A percentile compares a stretch with the other conserved stretches of the same genome.
Conservation (phyloP, 2,329 filamentous ascomycete species). For the Arthrobotrys entomopaga region DNA sequence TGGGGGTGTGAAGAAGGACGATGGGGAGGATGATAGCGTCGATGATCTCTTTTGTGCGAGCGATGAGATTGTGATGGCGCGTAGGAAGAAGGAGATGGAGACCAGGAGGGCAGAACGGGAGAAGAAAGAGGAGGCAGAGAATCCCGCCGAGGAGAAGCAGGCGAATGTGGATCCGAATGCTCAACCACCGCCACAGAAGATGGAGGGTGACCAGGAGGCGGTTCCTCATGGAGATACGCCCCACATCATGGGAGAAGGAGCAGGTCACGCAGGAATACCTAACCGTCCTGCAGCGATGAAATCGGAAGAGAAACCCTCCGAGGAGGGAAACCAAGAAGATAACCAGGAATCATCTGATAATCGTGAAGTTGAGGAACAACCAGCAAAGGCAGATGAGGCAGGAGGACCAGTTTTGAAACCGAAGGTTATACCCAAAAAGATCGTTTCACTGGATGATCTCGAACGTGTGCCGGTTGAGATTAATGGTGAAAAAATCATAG, state of each 20-base stretch:
- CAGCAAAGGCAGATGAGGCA: background rate
- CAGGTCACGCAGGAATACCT: no score
- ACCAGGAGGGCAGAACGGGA: background rate
- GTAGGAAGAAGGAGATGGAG: constrained; percentile 4
- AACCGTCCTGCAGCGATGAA: background rate
- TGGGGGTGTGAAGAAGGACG: constrained; percentile 37
- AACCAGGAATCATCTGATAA: no score
- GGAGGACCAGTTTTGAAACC: background rate
- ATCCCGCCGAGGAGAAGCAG: constrained; percentile 16
- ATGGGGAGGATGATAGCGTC: constrained; percentile 43
- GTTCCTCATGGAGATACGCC: background rate
- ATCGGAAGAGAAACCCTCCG: background rate
- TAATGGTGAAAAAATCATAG: constrained; percentile 28
- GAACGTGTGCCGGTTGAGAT: constrained; percentile 39
- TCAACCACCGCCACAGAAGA: background rate
- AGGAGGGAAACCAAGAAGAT: no score
- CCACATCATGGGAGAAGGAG: background rate
- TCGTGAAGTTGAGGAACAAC: background rate
- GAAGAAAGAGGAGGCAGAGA: constrained; percentile 21
- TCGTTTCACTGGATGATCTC: constrained; percentile 49
- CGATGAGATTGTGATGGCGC: constrained; percentile 20
- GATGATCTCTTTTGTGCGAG: constrained; percentile 47
- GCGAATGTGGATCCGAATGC: background rate
- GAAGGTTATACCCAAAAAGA: constrained; percentile 34
- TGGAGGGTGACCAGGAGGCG: background rate